phyloP scores from a whole-genome alignment of 2,329 filamentous ascomycete genomes.

The Cladorrhinum sp. region DNA sequence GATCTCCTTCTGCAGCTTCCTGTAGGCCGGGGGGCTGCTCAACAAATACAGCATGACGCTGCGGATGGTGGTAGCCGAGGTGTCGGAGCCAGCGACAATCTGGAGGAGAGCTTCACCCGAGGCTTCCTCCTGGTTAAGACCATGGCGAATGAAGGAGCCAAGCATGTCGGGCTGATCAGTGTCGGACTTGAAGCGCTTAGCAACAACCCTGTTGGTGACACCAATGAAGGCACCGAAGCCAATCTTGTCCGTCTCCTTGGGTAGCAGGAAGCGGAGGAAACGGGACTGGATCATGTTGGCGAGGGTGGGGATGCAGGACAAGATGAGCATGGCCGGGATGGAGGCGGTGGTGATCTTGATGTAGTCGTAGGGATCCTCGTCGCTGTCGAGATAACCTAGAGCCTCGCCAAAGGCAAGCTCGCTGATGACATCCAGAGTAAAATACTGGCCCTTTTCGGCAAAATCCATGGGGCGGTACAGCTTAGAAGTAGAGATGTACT shows the following conservation, averaged over 20 bases:
- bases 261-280: conserved; percentile 40
- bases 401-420: conserved; percentile 50
- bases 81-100: conserved; percentile 50
- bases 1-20: conserved; percentile 22
- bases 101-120: conserved; percentile 19
- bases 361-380: conserved; percentile 48
- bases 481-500: conserved; percentile 39
- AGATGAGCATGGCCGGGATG: conserved; percentile 40
- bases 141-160: conserved; percentile 40
- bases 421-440: conserved; percentile 56
- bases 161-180: conserved; percentile 38
- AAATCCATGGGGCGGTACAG: conserved; percentile 46
- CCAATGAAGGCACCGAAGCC: conserved; percentile 40
- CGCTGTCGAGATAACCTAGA: conserved; percentile 48
- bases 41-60: conserved; percentile 46
- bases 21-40: conserved; percentile 38
- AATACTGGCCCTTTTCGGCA: conserved; percentile 47
- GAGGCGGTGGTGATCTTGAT: conserved; percentile 30
- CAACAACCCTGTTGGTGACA: conserved; percentile 27
- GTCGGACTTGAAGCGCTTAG: conserved; percentile 24
- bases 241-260: conserved; percentile 38
- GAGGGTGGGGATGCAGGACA: conserved; percentile 42
- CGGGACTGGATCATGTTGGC: conserved; percentile 42
- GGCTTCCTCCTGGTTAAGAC: conserved; percentile 23
- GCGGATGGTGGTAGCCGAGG: conserved; percentile 48